These are phyloP conservation scores for Sphagnurus paluster DNA, from an alignment of 1,284 basidiomycete genomes.

Conservation along the genomic window DNA sequence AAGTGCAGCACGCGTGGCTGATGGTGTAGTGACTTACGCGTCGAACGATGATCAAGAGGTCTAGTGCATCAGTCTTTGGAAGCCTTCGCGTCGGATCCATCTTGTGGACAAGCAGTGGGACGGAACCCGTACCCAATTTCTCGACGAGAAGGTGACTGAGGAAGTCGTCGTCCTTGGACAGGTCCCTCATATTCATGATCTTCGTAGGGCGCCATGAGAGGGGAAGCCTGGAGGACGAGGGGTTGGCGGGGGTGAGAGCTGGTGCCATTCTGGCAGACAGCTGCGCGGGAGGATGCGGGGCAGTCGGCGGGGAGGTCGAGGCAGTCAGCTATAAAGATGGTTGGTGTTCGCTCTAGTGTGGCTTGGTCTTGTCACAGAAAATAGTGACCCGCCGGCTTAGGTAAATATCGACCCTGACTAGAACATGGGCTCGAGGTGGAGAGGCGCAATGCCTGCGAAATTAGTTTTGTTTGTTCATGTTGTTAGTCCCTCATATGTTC, in stretches of 20 bases:
- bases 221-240: conserved; percentile 26
- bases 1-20: conserved; percentile 25
- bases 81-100: conserved; percentile 76
- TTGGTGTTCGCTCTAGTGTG: no score
- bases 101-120: conserved; percentile 80
- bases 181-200: conserved; percentile 84
- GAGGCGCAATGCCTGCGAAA: no score
- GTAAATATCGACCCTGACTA: no score
- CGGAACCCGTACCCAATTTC: conserved; percentile 74
- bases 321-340: no score
- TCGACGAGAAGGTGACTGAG: conserved; percentile 82
- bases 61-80: conserved; percentile 67
- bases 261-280: conserved; percentile 37
- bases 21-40: conserved; percentile 57
- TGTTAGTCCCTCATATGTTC: no score
- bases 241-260: conserved; percentile 28
- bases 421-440: no score
- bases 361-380: no score
- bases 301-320: conserved; percentile 15
- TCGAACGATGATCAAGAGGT: conserved; percentile 68
- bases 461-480: no score
- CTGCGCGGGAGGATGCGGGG: conserved; percentile 4
- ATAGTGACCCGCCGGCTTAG: no score
- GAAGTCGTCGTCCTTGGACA: conserved; percentile 85
- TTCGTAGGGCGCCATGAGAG: conserved; percentile 74